A percentile compares a stretch with the other conserved stretches of the same genome.
phyloP scores from a whole-genome alignment of 2,329 filamentous ascomycete species.

The Fonsecaea nubica region DNA sequence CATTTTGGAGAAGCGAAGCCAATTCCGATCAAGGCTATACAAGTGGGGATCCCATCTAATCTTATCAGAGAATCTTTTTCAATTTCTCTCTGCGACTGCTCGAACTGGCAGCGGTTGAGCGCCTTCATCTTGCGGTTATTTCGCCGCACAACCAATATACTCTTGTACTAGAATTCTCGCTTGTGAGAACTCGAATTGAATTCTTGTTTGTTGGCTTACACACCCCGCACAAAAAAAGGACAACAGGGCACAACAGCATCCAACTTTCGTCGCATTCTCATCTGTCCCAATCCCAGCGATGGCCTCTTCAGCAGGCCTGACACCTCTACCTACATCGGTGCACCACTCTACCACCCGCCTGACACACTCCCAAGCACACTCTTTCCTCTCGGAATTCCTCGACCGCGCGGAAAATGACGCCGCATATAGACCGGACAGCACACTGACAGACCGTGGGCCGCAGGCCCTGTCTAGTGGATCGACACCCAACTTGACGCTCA shows the following conservation, averaged over 20 bases:
- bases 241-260: neutral
- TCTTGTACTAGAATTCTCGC: neutral
- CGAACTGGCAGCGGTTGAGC: neutral
- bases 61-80: neutral
- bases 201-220: too few species aligned
- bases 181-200: neutral
- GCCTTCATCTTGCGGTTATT: neutral
- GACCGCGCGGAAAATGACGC: constrained; percentile 36
- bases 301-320: constrained; percentile 29
- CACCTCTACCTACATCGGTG: constrained; percentile 32
- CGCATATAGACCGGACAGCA: constrained; percentile 58
- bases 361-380: constrained; percentile 37
- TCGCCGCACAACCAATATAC: neutral
- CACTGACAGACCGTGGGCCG: constrained; percentile 51
- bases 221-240: too few species aligned
- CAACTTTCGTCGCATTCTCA: neutral
- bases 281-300: neutral
- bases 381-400: constrained; percentile 38
- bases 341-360: constrained; percentile 37
- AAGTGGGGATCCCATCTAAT: neutral
- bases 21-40: neutral
- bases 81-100: neutral
- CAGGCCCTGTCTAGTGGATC: constrained; percentile 30
- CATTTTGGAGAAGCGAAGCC: neutral
- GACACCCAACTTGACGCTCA: constrained; percentile 36